phyloP scores from a whole-genome alignment of 805 yeast genomes.

The Soucietia sequanensis region DNA sequence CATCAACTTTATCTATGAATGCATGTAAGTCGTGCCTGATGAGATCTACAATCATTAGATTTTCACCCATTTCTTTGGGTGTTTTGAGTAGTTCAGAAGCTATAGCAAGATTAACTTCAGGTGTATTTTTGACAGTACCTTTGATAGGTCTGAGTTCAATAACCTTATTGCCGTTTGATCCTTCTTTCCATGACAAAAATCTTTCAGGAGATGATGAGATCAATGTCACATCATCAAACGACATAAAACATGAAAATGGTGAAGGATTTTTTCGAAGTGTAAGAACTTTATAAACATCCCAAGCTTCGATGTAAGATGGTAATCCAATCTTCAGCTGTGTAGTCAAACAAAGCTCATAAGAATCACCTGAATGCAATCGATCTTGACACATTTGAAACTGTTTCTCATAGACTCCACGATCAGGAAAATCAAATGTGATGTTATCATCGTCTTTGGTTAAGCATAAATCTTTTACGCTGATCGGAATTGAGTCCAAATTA shows the following conservation, averaged over 20 bases:
- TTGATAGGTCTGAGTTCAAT: constrained; percentile 93
- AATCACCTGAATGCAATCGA: constrained; percentile 73
- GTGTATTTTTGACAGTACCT: constrained; percentile 81
- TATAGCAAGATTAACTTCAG: constrained; percentile 48
- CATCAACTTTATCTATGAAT: constrained; percentile 62
- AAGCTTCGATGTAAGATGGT: constrained; percentile 51
- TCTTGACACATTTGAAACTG: constrained; percentile 66
- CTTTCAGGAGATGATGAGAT: constrained; percentile 95
- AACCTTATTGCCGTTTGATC: constrained; percentile 15
- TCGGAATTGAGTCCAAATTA: constrained; percentile 20
- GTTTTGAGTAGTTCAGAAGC: constrained; percentile 70
- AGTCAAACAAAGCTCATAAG: constrained; percentile 91
- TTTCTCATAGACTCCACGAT: constrained; percentile 48
- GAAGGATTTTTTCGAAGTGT: constrained; percentile 74
- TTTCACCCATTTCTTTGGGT: constrained; percentile 94
- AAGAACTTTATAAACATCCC: constrained; percentile 78
- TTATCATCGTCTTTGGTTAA: constrained; percentile 20
- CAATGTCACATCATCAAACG: constrained; percentile 61
- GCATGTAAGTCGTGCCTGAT: constrained; percentile 88
- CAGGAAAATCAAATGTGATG: constrained; percentile 46
- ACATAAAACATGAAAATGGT: constrained; percentile 82
- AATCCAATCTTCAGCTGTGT: constrained; percentile 63
- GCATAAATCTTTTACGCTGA: constrained; percentile 23
- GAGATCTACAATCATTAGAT: constrained; percentile 93
- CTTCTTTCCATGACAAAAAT: constrained; percentile 70